A percentile compares a stretch with the other conserved stretches of the same genome.
These are phyloP conservation scores for Coprinopsis marcescibilis DNA, from an alignment of 768 basidiomycete genomes.

Conservation along the genomic window DNA sequence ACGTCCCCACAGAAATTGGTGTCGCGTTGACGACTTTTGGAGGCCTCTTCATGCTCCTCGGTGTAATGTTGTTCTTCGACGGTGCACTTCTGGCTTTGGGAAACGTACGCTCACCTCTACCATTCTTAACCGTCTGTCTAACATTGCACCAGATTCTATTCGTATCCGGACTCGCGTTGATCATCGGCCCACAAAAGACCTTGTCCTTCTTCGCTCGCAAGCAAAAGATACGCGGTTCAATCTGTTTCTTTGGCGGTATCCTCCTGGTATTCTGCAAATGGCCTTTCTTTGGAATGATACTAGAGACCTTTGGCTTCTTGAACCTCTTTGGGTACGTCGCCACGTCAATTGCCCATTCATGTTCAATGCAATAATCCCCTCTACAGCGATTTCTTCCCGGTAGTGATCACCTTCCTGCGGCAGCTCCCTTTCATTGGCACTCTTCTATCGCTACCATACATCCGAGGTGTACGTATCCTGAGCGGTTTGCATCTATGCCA, in stretches of 20 bases:
- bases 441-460: conserved; percentile 79
- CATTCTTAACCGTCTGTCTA: conserved; percentile 7
- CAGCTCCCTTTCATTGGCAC: conserved; percentile 92
- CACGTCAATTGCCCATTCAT: conserved; percentile 1
- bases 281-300: conserved; percentile 88
- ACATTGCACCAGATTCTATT: conserved; percentile 72
- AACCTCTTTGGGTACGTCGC: conserved; percentile 86
- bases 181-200: conserved; percentile 96
- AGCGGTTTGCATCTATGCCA: neutral
- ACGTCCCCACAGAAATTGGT: conserved; percentile 67
- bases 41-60: conserved; percentile 91
- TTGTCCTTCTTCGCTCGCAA: conserved; percentile 97
- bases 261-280: conserved; percentile 92
- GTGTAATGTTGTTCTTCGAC: conserved; percentile 95
- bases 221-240: conserved; percentile 88
- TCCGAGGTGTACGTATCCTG: conserved; percentile 62
- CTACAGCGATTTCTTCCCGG: conserved; percentile 95
- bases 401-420: conserved; percentile 92
- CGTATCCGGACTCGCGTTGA: conserved; percentile 87
- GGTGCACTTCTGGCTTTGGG: conserved; percentile 94
- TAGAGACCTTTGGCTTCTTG: conserved; percentile 95
- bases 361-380: neutral
- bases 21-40: conserved; percentile 97
- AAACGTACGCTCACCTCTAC: conserved; percentile 51
- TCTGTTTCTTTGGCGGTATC: conserved; percentile 87